Percentiles rank a stretch among this genome's conserved stretches.
Conservation (phyloP, 1,139 yeast genomes). For the Zygoascus sp. region DNA sequence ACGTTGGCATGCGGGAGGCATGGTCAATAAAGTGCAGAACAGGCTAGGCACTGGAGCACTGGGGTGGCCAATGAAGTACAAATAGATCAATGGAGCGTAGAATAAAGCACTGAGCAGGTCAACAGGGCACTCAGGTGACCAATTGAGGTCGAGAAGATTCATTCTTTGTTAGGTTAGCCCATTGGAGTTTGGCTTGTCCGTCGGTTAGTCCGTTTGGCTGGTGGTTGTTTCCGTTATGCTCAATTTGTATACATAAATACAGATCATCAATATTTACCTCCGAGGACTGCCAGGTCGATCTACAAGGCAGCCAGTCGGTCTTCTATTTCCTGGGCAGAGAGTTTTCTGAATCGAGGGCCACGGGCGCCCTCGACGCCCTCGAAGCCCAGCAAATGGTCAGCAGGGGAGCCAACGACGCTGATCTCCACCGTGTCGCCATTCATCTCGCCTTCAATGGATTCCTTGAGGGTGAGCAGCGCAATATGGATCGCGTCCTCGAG, state of each 20-base stretch:
- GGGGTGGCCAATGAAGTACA: too few species aligned
- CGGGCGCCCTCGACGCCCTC: constrained; percentile 67
- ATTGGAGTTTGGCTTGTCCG: too few species aligned
- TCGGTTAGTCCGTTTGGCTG: too few species aligned
- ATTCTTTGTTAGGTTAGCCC: too few species aligned
- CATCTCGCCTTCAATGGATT: constrained; percentile 96
- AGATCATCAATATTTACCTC: background rate
- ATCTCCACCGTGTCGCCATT: constrained; percentile 95
- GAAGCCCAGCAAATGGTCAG: constrained; percentile 77
- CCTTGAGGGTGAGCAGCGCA: constrained; percentile 89
- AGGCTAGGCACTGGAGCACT: too few species aligned
- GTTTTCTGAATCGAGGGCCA: constrained; percentile 87
- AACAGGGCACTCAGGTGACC: too few species aligned
- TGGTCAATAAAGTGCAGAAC: too few species aligned
- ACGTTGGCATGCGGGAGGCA: too few species aligned
- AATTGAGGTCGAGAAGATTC: too few species aligned
- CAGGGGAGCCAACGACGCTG: constrained; percentile 79
- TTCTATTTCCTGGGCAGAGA: constrained; percentile 85
- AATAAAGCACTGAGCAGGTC: too few species aligned
- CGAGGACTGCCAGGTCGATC: background rate
- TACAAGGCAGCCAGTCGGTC: constrained; percentile 91
- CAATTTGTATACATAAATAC: constrained; percentile 4
- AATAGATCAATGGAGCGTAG: too few species aligned
- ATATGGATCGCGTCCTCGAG: constrained; percentile 97
- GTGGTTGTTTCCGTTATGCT: background rate